Base-by-base conservation (phyloP, 2,329 filamentous ascomycete species). In the Graphiopsis chlorocephala region DNA sequence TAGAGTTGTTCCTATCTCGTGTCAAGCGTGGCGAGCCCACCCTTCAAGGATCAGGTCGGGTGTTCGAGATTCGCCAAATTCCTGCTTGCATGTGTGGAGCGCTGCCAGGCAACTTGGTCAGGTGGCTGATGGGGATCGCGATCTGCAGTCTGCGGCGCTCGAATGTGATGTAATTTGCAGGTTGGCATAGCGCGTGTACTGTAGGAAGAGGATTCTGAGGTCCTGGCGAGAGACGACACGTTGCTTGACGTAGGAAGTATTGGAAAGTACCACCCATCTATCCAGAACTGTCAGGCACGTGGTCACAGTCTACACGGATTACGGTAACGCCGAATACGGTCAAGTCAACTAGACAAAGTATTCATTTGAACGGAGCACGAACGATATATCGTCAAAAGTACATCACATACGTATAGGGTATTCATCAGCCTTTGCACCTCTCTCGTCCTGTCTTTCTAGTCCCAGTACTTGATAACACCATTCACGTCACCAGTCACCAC, bases 401-500 rank as follows among this genome's bases (percentile, higher is more conserved):
- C 48, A 52, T 28, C 3, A n/a, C 50, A 31, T 31, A 58, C 15
- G 26, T 25, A 17, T 61, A 35, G 42, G 58, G 58, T 61, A 55
- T 62, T 62, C 60, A n/a, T 38, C 20, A 55, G 4, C 17, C 14
- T 12, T 20, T 48, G 17, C 1, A 8, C 52, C 17, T 26, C n/a
- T 28, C 28, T 26, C 17, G 3, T 50, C 4, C 14, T 17, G 20
- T 17, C 2, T 33, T 20, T 20, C 67, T 68, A 98, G 84, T 98
- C 95, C 92, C 93, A 98, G 77, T 94, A 94, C 77, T 90, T 91
- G 67, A 99, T 92, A 53, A 90, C 83, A 5, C 95, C 94, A 72
- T 97, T 92, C 78, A 96, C 79, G 23, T 95, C 95, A 14, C 93
- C 96, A 31, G 93, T 96, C 1, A 90, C 91, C 38, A 98, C 88